phyloP scores from a whole-genome alignment of 2,329 filamentous ascomycete genomes.

The Fusarium floridanum region DNA sequence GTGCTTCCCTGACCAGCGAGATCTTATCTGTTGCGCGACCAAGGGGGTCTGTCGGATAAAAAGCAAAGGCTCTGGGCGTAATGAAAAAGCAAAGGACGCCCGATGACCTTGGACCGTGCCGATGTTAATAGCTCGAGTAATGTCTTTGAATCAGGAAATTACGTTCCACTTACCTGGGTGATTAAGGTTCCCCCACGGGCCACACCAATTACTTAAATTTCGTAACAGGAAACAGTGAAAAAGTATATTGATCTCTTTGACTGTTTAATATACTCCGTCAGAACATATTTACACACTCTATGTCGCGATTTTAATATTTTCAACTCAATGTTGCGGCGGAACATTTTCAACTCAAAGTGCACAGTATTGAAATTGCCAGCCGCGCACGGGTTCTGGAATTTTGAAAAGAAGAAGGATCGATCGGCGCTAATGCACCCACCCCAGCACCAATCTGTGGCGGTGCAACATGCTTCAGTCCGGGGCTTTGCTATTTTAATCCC shows the following conservation, averaged over 20 bases:
- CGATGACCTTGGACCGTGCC: neutral
- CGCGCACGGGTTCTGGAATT: conserved; percentile 44
- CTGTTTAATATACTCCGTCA: neutral
- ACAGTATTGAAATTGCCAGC: conserved; percentile 13
- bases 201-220: neutral
- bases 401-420: conserved; percentile 39
- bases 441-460: conserved; percentile 50
- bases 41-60: neutral
- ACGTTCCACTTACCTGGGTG: neutral
- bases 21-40: conserved; percentile 5
- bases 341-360: neutral
- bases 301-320: neutral
- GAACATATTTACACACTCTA: neutral
- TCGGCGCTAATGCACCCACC: conserved; percentile 54
- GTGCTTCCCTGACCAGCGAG: conserved; percentile 2
- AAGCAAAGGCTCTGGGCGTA: neutral
- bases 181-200: neutral
- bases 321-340: neutral
- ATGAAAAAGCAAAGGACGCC: neutral
- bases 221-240: neutral
- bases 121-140: neutral
- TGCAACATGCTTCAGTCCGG: conserved; percentile 45
- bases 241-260: neutral
- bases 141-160: conserved; percentile 1
- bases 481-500: conserved; percentile 21